Base-by-base conservation (phyloP, 169 alveolate genomes). In the Cryptosporidium bovis region DNA sequence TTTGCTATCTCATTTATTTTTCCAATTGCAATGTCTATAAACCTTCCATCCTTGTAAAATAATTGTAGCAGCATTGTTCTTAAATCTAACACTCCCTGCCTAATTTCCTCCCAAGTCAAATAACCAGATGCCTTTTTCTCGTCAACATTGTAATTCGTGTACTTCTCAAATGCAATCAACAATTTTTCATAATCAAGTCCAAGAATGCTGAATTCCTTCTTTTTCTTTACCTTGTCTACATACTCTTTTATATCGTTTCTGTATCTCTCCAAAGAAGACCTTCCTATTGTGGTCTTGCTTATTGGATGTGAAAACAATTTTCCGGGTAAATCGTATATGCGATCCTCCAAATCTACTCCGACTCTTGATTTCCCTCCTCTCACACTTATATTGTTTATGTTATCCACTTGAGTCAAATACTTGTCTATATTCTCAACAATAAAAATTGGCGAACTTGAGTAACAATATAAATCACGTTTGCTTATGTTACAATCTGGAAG, bases 41-140 rank as follows among this genome's bases (percentile, higher is more conserved):
- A 71, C 15, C 44, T 29, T 12, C 84, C 84, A 20, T 71, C 84
- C 3, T 40, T 71, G 71, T 36, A 71, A 20, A 53, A 71, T 2
- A 71, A 60, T 27, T 71, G 84, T 10, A 71, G 31, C 4, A 71
- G 40, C 20, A 24, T 20, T 60, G 58, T 40, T 20, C 84, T 53
- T 0, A 71, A 48, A 15, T 71, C 84, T 69, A 71, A 55, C 2
- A 71, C 58, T 20, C 84, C 84, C 36, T 71, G 71, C 34, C 84
- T 8, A n/a, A 71, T 71, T 2, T 71, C 71, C 12, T 71, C 84
- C 84, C 84, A 71, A 56, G 66, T n/a, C 15, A 18, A 18, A 56
- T 56, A n/a, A 12, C 20, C 15, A 13, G 71, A 36, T 15, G 60
- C 55, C 10, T 65, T 65, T 15, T 36, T 65, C 12, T 12, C n/a